Percentiles rank a stretch among this genome's conserved stretches.
Evolutionary conservation across 257 asterid species (phyloP).

Genomic region (Hygrophila difformis): DNA sequence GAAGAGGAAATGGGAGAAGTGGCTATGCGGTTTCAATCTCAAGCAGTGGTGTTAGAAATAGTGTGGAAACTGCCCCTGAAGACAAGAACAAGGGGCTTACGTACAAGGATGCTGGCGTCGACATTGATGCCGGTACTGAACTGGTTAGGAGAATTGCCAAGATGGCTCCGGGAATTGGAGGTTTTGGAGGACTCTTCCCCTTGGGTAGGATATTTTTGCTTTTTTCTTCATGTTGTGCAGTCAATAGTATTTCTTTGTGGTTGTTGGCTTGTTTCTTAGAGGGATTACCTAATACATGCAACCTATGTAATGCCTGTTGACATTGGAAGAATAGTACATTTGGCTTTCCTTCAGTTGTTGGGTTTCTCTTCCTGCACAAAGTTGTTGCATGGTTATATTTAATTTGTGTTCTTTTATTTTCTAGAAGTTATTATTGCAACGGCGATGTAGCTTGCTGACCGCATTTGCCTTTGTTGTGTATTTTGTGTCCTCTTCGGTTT

Average conservation of each 20-base stretch:
- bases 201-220: conserved; percentile 36
- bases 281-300: background rate
- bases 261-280: conserved; percentile 1
- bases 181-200: conserved; percentile 96
- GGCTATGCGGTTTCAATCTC: background rate
- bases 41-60: background rate
- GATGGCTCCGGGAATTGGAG: conserved; percentile 98
- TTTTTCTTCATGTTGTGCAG: background rate
- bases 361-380: background rate
- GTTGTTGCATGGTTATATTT: background rate
- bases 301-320: background rate
- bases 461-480: background rate
- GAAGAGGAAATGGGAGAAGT: conserved; percentile 19
- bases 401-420: background rate
- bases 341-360: background rate
- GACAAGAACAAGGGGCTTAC: conserved; percentile 35
- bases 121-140: conserved; percentile 94
- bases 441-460: background rate
- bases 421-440: background rate
- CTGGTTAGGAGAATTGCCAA: conserved; percentile 84
- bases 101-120: conserved; percentile 92
- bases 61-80: background rate
- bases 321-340: background rate
- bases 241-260: background rate
- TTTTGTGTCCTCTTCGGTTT: no score